These are phyloP conservation scores for Spencermartinsiella europaea DNA, from an alignment of 805 yeast genomes.

Conservation along the genomic window DNA sequence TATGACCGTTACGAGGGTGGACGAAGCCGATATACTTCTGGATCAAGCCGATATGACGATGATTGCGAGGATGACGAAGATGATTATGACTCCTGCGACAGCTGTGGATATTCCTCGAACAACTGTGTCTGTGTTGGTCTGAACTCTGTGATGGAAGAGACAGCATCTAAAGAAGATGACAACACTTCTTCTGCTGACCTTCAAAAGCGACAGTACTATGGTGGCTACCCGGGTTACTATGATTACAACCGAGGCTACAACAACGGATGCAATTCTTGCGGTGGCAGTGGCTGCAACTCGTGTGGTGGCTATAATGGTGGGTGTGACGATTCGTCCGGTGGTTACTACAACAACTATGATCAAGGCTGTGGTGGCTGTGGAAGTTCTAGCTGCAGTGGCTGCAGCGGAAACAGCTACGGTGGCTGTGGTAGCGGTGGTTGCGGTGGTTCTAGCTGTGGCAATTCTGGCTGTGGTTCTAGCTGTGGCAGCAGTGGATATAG, in stretches of 20 bases:
- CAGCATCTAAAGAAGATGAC: too few species aligned
- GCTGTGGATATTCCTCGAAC: constrained; percentile 7
- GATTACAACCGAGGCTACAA: not conserved
- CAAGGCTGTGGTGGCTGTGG: constrained; percentile 7
- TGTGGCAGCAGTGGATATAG: not conserved
- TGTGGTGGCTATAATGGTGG: constrained; percentile 2
- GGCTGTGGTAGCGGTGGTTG: constrained; percentile 2
- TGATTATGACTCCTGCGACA: constrained; percentile 5
- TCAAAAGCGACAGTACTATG: not conserved
- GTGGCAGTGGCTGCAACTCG: not conserved
- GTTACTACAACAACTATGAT: constrained; percentile 1
- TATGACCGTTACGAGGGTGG: too few species aligned
- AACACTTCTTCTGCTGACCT: too few species aligned
- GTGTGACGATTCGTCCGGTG: constrained; percentile 1
- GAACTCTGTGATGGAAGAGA: too few species aligned
- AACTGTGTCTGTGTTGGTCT: not conserved
- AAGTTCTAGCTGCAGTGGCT: constrained; percentile 1
- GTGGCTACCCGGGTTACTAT: not conserved
- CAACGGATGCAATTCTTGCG: not conserved
- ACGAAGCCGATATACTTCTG: too few species aligned
- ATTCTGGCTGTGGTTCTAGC: constrained; percentile 1
- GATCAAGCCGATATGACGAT: too few species aligned
- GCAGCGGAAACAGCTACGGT: constrained; percentile 2
- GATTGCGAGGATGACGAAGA: constrained; percentile 1
- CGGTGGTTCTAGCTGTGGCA: too few species aligned